phyloP scores from a whole-genome alignment of 306 rosid genomes.

The Mucuna pruriens region DNA sequence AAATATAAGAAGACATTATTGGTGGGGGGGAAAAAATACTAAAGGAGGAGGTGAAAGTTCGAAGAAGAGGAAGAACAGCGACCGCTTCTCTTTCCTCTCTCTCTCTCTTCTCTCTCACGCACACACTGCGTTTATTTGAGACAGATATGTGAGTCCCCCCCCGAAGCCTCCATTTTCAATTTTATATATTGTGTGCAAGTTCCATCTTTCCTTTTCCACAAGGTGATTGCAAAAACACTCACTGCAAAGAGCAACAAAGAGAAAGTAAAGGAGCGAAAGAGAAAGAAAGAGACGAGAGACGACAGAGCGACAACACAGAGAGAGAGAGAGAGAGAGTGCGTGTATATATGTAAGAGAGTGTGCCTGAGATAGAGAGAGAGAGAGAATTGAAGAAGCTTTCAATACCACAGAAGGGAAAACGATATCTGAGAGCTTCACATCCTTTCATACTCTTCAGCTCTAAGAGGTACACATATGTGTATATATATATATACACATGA shows the following conservation, averaged over 20 bases:
- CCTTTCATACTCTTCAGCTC: slow-evolving; percentile 77
- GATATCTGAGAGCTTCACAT: slow-evolving; percentile 78
- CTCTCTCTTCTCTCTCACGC: slow-evolving; percentile 26
- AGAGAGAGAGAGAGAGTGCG: slow-evolving; percentile 33
- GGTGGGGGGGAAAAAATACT: slow-evolving; percentile 48
- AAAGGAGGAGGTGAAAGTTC: slow-evolving; percentile 46
- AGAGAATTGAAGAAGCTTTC: slow-evolving; percentile 69
- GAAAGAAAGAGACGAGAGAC: slow-evolving; percentile 74
- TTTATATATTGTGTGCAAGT: slow-evolving; percentile 38
- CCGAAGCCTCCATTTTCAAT: slow-evolving; percentile 56
- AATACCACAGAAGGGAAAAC: slow-evolving; percentile 72
- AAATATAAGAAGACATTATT: slow-evolving; percentile 49
- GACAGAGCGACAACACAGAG: slow-evolving; percentile 66
- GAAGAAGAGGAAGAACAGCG: slow-evolving; percentile 61
- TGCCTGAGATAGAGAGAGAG: background rate
- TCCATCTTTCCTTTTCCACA: slow-evolving; percentile 73
- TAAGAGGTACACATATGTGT: slow-evolving; percentile 55
- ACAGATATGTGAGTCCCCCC: slow-evolving; percentile 64
- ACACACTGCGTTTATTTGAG: slow-evolving; percentile 56
- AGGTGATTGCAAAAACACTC: slow-evolving; percentile 70
- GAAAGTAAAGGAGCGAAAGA: slow-evolving; percentile 58
- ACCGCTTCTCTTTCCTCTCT: slow-evolving; percentile 54
- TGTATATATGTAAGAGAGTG: slow-evolving; percentile 27
- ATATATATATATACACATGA: background rate
- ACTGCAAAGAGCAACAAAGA: slow-evolving; percentile 57